A percentile compares a stretch with the other conserved stretches of the same genome.
These are phyloP conservation scores for Colletotrichum orbiculare DNA, from an alignment of 2,329 filamentous ascomycete species.

Conservation along the genomic window DNA sequence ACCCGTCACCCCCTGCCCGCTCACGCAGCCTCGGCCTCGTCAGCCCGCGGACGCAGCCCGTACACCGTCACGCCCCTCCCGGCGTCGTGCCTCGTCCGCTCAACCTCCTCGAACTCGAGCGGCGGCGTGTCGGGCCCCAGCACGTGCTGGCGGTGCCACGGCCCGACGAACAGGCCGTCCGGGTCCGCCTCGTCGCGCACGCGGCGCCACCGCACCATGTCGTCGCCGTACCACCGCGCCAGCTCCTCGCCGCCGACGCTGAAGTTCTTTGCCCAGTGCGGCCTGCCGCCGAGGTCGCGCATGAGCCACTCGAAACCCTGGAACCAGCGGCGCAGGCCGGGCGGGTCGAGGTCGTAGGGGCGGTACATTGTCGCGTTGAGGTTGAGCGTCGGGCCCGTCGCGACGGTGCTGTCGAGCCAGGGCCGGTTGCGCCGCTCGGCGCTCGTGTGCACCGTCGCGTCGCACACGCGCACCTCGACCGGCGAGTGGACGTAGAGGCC, in stretches of 20 bases:
- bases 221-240: constrained; percentile 73
- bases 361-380: constrained; percentile 92
- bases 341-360: constrained; percentile 82
- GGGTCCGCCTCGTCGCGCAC: constrained; percentile 79
- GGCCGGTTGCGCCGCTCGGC: constrained; percentile 47
- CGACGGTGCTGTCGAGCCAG: constrained; percentile 76
- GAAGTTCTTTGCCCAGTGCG: constrained; percentile 98
- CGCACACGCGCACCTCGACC: constrained; percentile 87
- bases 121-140: constrained; percentile 50
- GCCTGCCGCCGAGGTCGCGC: constrained; percentile 83
- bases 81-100: constrained; percentile 39
- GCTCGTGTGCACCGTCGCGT: constrained; percentile 64
- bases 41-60: constrained; percentile 13
- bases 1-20: neutral
- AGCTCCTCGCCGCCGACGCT: constrained; percentile 67
- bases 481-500: constrained; percentile 91
- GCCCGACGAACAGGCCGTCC: constrained; percentile 87
- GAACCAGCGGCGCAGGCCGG: constrained; percentile 82
- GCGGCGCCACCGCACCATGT: constrained; percentile 73
- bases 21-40: constrained; percentile 4
- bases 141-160: constrained; percentile 85
- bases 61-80: constrained; percentile 29
- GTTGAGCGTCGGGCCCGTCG: constrained; percentile 81
- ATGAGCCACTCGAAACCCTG: constrained; percentile 92
- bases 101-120: constrained; percentile 53